Evolutionary conservation across 169 alveolate genomes (phyloP).

Genomic region (Fabrea salina): DNA sequence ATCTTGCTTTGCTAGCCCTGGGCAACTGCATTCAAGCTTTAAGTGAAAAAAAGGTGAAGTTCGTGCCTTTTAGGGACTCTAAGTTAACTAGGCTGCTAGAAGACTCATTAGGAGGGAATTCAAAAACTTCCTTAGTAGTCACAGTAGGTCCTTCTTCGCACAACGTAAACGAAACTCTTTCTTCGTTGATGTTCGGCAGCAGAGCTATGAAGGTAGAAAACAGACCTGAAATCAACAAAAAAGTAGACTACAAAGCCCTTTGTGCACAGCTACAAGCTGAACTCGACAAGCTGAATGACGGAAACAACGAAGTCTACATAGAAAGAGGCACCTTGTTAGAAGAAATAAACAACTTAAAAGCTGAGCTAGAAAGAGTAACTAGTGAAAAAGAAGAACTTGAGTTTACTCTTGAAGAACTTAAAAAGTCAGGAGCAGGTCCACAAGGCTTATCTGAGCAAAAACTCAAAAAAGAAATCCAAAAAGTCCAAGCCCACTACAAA

Average conservation of each 20-base stretch:
- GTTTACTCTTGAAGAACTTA: background rate
- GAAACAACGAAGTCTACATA: background rate
- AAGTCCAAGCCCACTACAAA: background rate
- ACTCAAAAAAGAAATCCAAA: background rate
- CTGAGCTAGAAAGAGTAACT: background rate
- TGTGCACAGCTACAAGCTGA: constrained; percentile 29
- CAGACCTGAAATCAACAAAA: constrained; percentile 69
- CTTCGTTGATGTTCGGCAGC: constrained; percentile 69
- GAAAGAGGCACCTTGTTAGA: background rate
- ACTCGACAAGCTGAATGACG: constrained; percentile 5
- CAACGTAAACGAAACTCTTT: constrained; percentile 72
- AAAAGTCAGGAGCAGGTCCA: no score
- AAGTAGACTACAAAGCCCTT: constrained; percentile 56
- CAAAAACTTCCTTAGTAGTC: constrained; percentile 78
- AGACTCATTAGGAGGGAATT: constrained; percentile 75
- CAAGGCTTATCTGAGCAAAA: no score
- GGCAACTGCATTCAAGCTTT: constrained; percentile 84
- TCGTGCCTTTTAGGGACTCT: constrained; percentile 78
- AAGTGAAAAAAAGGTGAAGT: constrained; percentile 47
- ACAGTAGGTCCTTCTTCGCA: constrained; percentile 73
- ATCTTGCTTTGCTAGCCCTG: constrained; percentile 70
- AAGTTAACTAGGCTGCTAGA: constrained; percentile 66
- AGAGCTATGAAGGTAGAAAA: constrained; percentile 84
- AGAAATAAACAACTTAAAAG: constrained; percentile 2
- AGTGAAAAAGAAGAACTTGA: constrained; percentile 14